Base-by-base conservation (phyloP, 495 filamentous ascomycete genomes). In the Sphaerosporella brunnea region DNA sequence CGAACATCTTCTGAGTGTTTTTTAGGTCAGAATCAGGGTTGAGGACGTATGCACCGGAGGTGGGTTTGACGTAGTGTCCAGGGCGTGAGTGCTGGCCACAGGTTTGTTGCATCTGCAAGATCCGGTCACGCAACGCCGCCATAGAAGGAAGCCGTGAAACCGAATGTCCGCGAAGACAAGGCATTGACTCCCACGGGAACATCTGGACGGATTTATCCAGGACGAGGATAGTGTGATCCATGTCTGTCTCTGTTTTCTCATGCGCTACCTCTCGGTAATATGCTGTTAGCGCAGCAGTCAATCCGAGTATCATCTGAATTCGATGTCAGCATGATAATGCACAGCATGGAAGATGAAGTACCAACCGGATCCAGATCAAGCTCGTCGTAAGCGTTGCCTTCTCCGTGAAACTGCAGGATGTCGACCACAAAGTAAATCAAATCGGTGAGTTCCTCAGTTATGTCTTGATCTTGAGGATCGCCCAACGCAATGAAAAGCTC, bases 321-420 rank as follows among this genome's bases (percentile, higher is more conserved):
- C 18, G 10, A 19, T 32, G 20, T 62, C 25, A 64, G 57, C 34
- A 44, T 30, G 36, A 23, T n/a, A 15, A 20, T 42, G 5, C 3
- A 3, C 15, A 23, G 8, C 16, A 32, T 32, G 30, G 16, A 35
- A 16, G 11, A 18, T n/a, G 20, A 25, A 21, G 2, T 11, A 55
- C 55, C 59, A 51, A 65, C 65, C 62, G 75, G 72, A 56, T 97
- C 90, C 53, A 94, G 88, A 60, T 97, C 87, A 55, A 97, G 80
- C 65, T 97, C 90, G 59, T 96, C 92, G 65, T 94, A 95, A 1
- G 92, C 90, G 62, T 96, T 96, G 24, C 78, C 73, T 64, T 97
- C 90, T 1, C 90, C 90, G 52, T 92, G 82, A 64, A 96, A 97
- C 63, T 96, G 92, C 23, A 96, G 66, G 41, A 96, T 87, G 60